Conservation (phyloP, 1,284 basidiomycete species). For the Apiotrichum akiyoshidainum region DNA sequence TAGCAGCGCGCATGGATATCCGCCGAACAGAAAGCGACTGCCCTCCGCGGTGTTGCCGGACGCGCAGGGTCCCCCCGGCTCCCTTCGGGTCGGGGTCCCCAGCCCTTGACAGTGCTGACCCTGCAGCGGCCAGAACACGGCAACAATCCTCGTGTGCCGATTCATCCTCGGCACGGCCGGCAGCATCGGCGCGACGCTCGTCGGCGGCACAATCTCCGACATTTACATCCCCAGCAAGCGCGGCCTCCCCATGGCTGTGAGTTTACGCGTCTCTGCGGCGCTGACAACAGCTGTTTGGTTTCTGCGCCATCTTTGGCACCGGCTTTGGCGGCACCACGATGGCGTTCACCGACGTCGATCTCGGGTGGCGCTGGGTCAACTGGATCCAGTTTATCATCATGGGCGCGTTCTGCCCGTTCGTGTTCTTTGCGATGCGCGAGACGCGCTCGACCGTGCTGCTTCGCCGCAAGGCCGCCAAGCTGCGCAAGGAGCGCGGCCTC, state of each 20-base stretch:
- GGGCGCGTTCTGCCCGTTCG: conserved; percentile 32
- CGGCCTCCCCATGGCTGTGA: conserved; percentile 18
- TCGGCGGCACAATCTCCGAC: conserved; percentile 72
- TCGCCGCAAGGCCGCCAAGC: conserved; percentile 33
- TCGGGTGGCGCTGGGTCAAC: conserved; percentile 77
- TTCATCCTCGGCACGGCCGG: conserved; percentile 65
- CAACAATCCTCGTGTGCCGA: conserved; percentile 64
- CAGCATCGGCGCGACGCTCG: conserved; percentile 64
- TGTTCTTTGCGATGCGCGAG: conserved; percentile 44
- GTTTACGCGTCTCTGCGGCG: conserved; percentile 32
- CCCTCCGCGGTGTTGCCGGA: no score
- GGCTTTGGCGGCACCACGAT: conserved; percentile 64
- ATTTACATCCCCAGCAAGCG: conserved; percentile 52
- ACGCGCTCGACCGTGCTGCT: conserved; percentile 48
- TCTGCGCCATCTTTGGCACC: conserved; percentile 59
- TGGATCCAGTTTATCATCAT: conserved; percentile 63
- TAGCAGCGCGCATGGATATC: no score
- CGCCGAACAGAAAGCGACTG: no score
- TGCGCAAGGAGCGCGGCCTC: conserved; percentile 40
- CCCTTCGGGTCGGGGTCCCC: no score
- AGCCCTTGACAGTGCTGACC: conserved; percentile 10
- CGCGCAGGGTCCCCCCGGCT: no score
- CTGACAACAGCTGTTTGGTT: conserved; percentile 53
- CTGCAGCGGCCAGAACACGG: conserved; percentile 62
- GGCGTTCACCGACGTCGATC: conserved; percentile 62